Percentiles rank a stretch among this genome's conserved stretches.
phyloP scores from a whole-genome alignment of 2,329 filamentous ascomycete genomes.

The Beauveria varroae region DNA sequence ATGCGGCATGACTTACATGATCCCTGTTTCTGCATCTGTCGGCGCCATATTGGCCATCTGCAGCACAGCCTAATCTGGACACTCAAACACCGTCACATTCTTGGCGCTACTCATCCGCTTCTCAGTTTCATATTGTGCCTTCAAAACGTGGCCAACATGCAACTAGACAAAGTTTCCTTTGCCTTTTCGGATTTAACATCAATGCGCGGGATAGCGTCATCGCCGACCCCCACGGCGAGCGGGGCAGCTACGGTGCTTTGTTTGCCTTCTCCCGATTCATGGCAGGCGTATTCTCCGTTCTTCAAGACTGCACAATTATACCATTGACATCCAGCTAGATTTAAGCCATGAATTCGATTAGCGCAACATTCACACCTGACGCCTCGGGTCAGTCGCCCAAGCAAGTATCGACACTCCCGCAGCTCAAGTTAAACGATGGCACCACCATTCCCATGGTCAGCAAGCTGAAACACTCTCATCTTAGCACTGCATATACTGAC shows the following conservation, averaged over 20 bases:
- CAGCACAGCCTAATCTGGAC: not conserved
- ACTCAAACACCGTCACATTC: not conserved
- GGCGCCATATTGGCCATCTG: too few relatives aligned
- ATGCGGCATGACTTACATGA: not conserved
- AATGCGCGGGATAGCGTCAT: constrained; percentile 3
- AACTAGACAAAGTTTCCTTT: not conserved
- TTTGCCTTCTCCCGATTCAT: not conserved
- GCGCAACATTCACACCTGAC: constrained; percentile 30
- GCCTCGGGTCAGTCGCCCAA: constrained; percentile 32
- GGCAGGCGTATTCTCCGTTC: too few relatives aligned
- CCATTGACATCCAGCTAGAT: not conserved
- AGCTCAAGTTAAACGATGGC: constrained; percentile 66
- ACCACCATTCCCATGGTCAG: constrained; percentile 61
- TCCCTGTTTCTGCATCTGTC: too few relatives aligned
- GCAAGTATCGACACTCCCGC: constrained; percentile 40
- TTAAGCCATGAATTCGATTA: constrained; percentile 34
- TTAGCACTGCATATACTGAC: constrained; percentile 14
- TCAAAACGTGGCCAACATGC: not conserved
- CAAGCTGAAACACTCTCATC: not conserved
- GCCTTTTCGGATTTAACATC: not conserved
- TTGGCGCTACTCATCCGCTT: not conserved
- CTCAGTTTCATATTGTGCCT: not conserved
- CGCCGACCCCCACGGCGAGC: not conserved
- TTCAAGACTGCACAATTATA: not conserved
- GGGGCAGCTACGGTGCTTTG: not conserved